These are phyloP conservation scores for Eudorina sp. DNA, from an alignment of 139 green algal genomes.

Conservation along the genomic window DNA sequence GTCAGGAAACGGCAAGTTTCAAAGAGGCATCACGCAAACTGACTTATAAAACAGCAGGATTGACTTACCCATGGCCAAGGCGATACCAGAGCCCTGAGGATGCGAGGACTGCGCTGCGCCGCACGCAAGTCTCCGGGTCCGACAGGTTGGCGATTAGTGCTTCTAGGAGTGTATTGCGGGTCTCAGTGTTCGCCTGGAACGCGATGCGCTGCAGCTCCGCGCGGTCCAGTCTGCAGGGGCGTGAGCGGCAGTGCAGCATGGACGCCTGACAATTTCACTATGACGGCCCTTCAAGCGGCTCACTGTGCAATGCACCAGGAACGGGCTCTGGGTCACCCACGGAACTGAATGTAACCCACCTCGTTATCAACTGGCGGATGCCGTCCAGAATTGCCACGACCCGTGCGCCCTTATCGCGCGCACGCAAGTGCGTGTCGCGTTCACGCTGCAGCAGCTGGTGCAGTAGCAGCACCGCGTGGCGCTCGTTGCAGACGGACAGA, in stretches of 20 bases:
- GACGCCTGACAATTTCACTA: too few relatives aligned
- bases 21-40: too few relatives aligned
- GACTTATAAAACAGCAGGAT: too few relatives aligned
- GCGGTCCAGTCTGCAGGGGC: background rate
- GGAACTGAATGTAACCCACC: slow-evolving; percentile 27
- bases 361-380: background rate
- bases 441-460: slow-evolving; percentile 29
- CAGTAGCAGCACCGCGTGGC: slow-evolving; percentile 15
- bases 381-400: slow-evolving; percentile 44
- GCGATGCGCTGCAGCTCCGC: slow-evolving; percentile 22
- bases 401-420: slow-evolving; percentile 16
- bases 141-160: slow-evolving; percentile 2
- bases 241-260: too few relatives aligned
- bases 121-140: slow-evolving; percentile 27
- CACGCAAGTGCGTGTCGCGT: background rate
- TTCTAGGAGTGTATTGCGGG: slow-evolving; percentile 34
- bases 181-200: slow-evolving; percentile 12
- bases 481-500: background rate
- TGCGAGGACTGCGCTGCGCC: slow-evolving; percentile 1
- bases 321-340: too few relatives aligned
- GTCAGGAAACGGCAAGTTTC: too few relatives aligned
- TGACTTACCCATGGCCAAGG: slow-evolving; percentile 40
- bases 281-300: too few relatives aligned
- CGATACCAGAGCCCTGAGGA: slow-evolving; percentile 42
- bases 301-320: too few relatives aligned